phyloP scores from a whole-genome alignment of 2,329 filamentous ascomycete genomes.

The Clathrospora elynae region DNA sequence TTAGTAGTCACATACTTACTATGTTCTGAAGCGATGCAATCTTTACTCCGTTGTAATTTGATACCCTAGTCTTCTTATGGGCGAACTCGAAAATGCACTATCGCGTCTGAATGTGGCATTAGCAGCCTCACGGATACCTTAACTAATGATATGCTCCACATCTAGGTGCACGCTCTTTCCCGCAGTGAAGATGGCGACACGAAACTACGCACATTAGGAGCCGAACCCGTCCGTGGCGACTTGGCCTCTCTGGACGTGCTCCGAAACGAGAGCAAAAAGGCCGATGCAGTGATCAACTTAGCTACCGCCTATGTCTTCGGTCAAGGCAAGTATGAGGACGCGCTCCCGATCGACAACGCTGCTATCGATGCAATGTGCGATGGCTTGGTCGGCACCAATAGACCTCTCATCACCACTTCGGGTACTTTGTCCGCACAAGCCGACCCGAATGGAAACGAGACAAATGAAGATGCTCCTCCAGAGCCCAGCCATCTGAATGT shows the following conservation, averaged over 20 bases:
- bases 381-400: slow-evolving; percentile 43
- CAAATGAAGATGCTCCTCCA: slow-evolving; percentile 28
- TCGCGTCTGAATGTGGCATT: background rate
- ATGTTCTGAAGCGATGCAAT: background rate
- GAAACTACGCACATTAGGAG: slow-evolving; percentile 49
- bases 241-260: slow-evolving; percentile 49
- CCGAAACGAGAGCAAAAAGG: slow-evolving; percentile 44
- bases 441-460: slow-evolving; percentile 39
- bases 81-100: background rate
- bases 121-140: background rate
- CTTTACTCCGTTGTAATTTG: background rate
- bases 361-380: slow-evolving; percentile 49
- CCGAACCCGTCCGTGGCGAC: slow-evolving; percentile 49
- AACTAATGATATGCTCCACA: background rate
- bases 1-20: slow-evolving; percentile 20
- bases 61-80: too few species aligned
- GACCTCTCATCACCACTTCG: slow-evolving; percentile 47
- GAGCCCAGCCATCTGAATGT: slow-evolving; percentile 1
- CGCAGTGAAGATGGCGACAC: slow-evolving; percentile 45
- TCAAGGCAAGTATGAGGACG: slow-evolving; percentile 19
- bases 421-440: slow-evolving; percentile 38
- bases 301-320: slow-evolving; percentile 10
- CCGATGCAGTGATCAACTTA: slow-evolving; percentile 50
- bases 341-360: slow-evolving; percentile 5
- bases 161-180: slow-evolving; percentile 44